Conservation (phyloP, 1,284 basidiomycete genomes). For the Heimioporus punctisporus region DNA sequence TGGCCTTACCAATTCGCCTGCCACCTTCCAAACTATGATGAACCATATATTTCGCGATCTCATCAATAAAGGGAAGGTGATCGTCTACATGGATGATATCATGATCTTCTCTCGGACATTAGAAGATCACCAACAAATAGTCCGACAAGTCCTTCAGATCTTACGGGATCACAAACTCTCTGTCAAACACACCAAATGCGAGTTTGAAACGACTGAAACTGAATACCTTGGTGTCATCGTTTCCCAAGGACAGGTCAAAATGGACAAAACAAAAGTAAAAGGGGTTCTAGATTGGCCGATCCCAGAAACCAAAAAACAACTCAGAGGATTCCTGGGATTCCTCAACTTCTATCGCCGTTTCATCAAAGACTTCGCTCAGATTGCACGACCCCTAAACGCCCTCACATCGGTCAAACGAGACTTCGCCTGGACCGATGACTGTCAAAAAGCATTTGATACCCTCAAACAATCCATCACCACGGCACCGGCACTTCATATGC, state of each 20-base stretch:
- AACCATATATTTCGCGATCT: too few relatives aligned
- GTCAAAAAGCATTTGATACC: background rate
- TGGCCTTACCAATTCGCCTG: background rate
- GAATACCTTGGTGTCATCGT: slow-evolving; percentile 36
- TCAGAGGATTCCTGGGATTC: slow-evolving; percentile 11
- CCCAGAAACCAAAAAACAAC: slow-evolving; percentile 30
- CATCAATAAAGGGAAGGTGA: background rate
- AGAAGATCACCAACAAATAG: background rate
- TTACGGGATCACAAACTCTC: background rate
- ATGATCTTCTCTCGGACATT: background rate
- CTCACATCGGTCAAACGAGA: too few relatives aligned
- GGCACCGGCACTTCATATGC: background rate
- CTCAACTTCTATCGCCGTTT: slow-evolving; percentile 39
- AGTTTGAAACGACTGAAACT: slow-evolving; percentile 29
- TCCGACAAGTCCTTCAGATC: background rate
- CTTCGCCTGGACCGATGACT: background rate
- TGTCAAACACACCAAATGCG: slow-evolving; percentile 33
- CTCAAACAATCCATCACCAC: background rate
- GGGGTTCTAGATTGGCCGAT: slow-evolving; percentile 39
- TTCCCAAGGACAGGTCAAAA: background rate
- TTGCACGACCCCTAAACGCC: slow-evolving; percentile 32
- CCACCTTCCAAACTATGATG: background rate
- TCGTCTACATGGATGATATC: too few relatives aligned
- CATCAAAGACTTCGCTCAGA: slow-evolving; percentile 36
- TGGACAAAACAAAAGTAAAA: too few relatives aligned